These are phyloP conservation scores for Phytophthora pluvialis DNA, from an alignment of 352 stramenopile species.

Conservation along the genomic window DNA sequence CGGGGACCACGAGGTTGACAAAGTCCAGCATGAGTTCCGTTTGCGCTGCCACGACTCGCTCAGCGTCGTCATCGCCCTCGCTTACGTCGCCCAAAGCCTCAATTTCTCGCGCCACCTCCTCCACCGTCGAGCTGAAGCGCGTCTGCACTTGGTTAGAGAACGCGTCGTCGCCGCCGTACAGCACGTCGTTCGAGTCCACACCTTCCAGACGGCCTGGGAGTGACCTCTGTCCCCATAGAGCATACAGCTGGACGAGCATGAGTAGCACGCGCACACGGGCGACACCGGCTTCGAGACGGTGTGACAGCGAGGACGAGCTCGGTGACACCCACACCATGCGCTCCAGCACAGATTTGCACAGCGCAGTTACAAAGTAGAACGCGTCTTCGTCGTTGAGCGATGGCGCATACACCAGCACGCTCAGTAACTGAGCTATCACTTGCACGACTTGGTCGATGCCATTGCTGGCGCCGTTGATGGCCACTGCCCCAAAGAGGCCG, in stretches of 20 bases:
- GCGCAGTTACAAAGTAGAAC: conserved; percentile 87
- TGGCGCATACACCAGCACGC: conserved; percentile 76
- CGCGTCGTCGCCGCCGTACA: conserved; percentile 71
- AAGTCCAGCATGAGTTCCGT: conserved; percentile 71
- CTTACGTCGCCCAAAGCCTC: conserved; percentile 32
- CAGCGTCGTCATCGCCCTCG: conserved; percentile 2
- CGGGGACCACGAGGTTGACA: conserved; percentile 49
- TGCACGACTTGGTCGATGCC: conserved; percentile 33
- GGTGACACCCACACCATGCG: conserved; percentile 32
- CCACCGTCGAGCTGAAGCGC: conserved; percentile 56
- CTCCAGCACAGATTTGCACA: conserved; percentile 75
- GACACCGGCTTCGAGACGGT: conserved; percentile 24
- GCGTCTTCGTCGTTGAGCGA: conserved; percentile 80
- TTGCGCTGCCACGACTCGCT: conserved; percentile 34
- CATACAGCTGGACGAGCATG: conserved; percentile 59
- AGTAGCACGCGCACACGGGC: conserved; percentile 51
- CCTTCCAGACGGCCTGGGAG: conserved; percentile 45
- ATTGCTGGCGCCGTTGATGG: conserved; percentile 9
- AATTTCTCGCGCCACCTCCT: conserved; percentile 58
- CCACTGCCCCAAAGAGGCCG: conserved; percentile 15
- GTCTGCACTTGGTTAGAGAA: conserved; percentile 62
- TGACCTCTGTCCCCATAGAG: conserved; percentile 60
- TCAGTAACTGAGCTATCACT: conserved; percentile 58
- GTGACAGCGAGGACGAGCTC: conserved; percentile 22
- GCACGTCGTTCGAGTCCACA: conserved; percentile 86